Evolutionary conservation across 2,329 filamentous ascomycete species (phyloP).

Genomic region (Stachybotrys elegans): DNA sequence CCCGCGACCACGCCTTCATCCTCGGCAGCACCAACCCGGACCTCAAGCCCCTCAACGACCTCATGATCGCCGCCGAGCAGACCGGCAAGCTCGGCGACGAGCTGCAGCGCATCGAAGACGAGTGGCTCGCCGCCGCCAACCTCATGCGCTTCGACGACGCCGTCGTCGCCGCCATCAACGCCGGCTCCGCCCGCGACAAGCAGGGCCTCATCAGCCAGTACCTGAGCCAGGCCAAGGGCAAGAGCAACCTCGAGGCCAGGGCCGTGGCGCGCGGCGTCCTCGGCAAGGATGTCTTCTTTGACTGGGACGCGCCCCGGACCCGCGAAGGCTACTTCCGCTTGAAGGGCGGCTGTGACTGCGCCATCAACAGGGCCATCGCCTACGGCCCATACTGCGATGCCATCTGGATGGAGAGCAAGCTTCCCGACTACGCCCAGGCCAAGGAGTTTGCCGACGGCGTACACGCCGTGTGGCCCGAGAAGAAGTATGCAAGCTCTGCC

Average conservation of each 20-base stretch:
- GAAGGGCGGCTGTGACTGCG: constrained; percentile 84
- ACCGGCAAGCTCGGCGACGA: constrained; percentile 74
- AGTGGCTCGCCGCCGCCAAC: constrained; percentile 72
- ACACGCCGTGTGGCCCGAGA: constrained; percentile 90
- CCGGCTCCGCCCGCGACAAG: constrained; percentile 64
- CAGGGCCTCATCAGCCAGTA: constrained; percentile 62
- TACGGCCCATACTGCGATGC: constrained; percentile 92
- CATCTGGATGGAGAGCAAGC: constrained; percentile 99
- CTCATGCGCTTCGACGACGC: constrained; percentile 90
- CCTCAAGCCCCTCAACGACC: constrained; percentile 78
- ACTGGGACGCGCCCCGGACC: constrained; percentile 93
- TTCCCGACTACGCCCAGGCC: constrained; percentile 87
- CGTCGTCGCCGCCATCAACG: constrained; percentile 75
- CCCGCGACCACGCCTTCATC: constrained; percentile 92
- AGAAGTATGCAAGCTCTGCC: constrained; percentile 65
- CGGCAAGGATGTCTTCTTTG: constrained; percentile 79
- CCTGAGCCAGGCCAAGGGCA: constrained; percentile 64
- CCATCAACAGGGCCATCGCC: constrained; percentile 82
- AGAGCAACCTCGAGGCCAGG: constrained; percentile 78
- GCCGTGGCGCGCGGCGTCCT: constrained; percentile 72
- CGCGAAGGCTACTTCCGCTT: constrained; percentile 94
- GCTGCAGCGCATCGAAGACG: constrained; percentile 88
- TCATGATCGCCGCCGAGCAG: constrained; percentile 82
- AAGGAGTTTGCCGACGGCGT: constrained; percentile 91
- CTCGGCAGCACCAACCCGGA: constrained; percentile 81